A percentile compares a stretch with the other conserved stretches of the same genome.
Conservation (phyloP, 2,329 filamentous ascomycete genomes). For the Nigrospora osmanthi region DNA sequence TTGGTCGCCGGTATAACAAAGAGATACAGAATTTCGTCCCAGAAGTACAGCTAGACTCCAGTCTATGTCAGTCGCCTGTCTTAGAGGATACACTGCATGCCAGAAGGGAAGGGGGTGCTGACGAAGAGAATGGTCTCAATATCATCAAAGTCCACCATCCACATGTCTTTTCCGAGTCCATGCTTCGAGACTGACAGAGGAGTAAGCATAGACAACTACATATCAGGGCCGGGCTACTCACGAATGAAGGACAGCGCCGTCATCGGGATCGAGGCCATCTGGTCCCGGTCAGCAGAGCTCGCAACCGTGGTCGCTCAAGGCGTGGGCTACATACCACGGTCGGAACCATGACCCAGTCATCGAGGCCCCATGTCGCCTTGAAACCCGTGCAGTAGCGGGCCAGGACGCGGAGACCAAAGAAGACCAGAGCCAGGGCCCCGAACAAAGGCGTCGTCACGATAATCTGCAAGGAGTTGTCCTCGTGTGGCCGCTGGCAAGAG, state of each 20-base stretch:
- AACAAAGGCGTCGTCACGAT: constrained; percentile 17
- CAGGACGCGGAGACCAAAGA: constrained; percentile 19
- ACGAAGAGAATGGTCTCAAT: constrained; percentile 31
- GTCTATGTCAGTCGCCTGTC: background rate
- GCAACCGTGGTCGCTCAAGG: background rate
- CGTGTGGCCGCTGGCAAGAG: constrained; percentile 4
- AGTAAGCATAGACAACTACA: background rate
- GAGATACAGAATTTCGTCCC: constrained; percentile 21
- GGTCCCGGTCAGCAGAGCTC: background rate
- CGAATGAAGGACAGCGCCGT: constrained; percentile 15
- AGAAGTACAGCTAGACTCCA: constrained; percentile 16
- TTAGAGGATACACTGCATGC: background rate
- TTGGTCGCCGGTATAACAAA: constrained; percentile 21
- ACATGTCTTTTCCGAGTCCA: constrained; percentile 35
- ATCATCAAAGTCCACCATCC: constrained; percentile 31
- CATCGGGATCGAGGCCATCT: constrained; percentile 9
- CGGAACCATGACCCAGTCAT: constrained; percentile 19
- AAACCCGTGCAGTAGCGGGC: constrained; percentile 15
- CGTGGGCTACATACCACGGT: constrained; percentile 12
- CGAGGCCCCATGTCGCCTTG: constrained; percentile 17
- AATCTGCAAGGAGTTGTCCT: constrained; percentile 17
- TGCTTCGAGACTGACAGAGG: constrained; percentile 22
- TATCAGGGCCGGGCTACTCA: constrained; percentile 5
- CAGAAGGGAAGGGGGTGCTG: constrained; percentile 2
- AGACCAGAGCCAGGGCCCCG: constrained; percentile 16